These are phyloP conservation scores for Annulohypoxylon maeteangense DNA, from an alignment of 495 filamentous ascomycete genomes.

Conservation along the genomic window DNA sequence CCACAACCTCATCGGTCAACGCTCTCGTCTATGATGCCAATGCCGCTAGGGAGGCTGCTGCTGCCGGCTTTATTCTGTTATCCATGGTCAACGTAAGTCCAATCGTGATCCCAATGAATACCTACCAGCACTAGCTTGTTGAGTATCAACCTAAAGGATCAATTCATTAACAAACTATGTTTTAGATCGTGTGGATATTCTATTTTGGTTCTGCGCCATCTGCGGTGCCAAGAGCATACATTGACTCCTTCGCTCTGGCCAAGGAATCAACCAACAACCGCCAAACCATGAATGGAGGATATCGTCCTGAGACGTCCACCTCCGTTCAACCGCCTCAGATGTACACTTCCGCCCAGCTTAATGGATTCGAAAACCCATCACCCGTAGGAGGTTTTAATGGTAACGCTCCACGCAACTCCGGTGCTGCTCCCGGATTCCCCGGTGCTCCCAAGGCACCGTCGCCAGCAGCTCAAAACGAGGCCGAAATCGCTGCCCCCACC, in stretches of 20 bases:
- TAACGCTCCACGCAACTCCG: constrained; percentile 53
- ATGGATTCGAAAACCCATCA: constrained; percentile 94
- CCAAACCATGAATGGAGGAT: constrained; percentile 73
- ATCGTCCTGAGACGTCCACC: constrained; percentile 83
- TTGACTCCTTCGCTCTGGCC: constrained; percentile 94
- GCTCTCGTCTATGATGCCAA: constrained; percentile 76
- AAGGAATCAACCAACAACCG: constrained; percentile 78
- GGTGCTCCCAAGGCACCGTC: constrained; percentile 48
- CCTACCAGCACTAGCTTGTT: not conserved
- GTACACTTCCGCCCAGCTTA: constrained; percentile 95
- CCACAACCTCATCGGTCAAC: constrained; percentile 85
- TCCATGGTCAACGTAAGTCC: constrained; percentile 88
- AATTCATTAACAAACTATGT: constrained; percentile 28
- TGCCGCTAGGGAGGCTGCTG: constrained; percentile 82
- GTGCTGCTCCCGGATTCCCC: constrained; percentile 48
- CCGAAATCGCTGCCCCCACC: constrained; percentile 80
- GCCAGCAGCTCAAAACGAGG: constrained; percentile 53
- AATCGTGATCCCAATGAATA: not conserved
- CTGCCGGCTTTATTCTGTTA: constrained; percentile 94
- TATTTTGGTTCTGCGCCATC: constrained; percentile 95
- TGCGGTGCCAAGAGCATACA: constrained; percentile 86
- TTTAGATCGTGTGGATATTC: constrained; percentile 96
- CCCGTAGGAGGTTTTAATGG: constrained; percentile 79
- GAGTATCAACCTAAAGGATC: not conserved
- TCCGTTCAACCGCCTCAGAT: constrained; percentile 87